phyloP scores from a whole-genome alignment of 2,329 filamentous ascomycete genomes.

The Ilyonectria mors-panacis region DNA sequence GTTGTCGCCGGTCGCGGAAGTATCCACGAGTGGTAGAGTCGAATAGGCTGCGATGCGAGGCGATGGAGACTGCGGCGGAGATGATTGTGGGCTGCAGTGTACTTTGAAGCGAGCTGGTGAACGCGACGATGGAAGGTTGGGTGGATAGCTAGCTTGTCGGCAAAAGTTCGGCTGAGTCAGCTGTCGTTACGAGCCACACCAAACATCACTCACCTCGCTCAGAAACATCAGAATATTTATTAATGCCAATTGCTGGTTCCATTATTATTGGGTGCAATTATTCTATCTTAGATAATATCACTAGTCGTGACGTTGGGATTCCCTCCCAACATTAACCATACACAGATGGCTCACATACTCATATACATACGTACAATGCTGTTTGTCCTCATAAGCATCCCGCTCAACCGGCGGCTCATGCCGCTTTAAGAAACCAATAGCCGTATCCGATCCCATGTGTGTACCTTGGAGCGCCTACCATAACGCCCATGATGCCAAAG shows the following conservation, averaged over 20 bases:
- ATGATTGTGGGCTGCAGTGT: conserved; percentile 35
- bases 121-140: conserved; percentile 44
- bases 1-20: conserved; percentile 25
- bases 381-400: conserved; percentile 28
- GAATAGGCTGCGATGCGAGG: conserved; percentile 29
- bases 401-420: conserved; percentile 24
- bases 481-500: conserved; percentile 41
- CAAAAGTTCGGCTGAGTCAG: conserved; percentile 43
- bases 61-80: conserved; percentile 36
- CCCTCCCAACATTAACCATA: conserved; percentile 4
- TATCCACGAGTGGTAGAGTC: not conserved
- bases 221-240: too few species aligned
- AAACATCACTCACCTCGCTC: not conserved
- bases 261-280: conserved; percentile 11
- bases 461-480: conserved; percentile 20
- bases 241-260: not conserved
- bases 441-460: conserved; percentile 26
- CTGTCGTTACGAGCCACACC: not conserved
- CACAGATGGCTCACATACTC: conserved; percentile 27
- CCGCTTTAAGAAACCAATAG: conserved; percentile 7
- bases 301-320: conserved; percentile 22
- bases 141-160: conserved; percentile 45
- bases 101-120: conserved; percentile 40
- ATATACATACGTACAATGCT: conserved; percentile 29
- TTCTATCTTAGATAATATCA: conserved; percentile 37